A percentile compares a stretch with the other conserved stretches of the same genome.
Evolutionary conservation across 345 rosid genomes (phyloP).

Genomic region (Barbarea vulgaris): DNA sequence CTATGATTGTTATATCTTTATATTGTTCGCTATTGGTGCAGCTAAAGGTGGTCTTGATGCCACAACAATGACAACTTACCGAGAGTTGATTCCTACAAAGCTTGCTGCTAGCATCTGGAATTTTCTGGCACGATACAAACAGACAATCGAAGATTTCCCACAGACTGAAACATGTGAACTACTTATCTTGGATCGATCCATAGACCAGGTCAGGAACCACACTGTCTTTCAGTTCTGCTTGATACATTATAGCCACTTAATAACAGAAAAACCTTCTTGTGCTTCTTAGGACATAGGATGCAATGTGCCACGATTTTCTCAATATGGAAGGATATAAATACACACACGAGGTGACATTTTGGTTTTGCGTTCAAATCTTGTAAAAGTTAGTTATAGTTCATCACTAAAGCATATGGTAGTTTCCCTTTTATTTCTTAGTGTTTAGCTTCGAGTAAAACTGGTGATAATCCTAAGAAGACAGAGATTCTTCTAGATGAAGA

Average conservation of each 20-base stretch:
- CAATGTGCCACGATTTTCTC: too few relatives aligned
- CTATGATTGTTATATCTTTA: constrained; percentile 10
- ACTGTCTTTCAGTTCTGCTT: constrained; percentile 2
- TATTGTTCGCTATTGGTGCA: constrained; percentile 77
- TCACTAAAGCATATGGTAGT: too few relatives aligned
- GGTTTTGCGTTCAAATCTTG: too few relatives aligned
- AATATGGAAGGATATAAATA: too few relatives aligned
- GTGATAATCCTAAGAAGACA: too few relatives aligned
- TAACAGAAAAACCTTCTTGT: constrained; percentile 16
- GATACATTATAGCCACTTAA: not conserved
- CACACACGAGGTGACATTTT: too few relatives aligned
- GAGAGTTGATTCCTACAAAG: constrained; percentile 91
- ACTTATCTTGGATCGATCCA: constrained; percentile 90
- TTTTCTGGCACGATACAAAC: constrained; percentile 66
- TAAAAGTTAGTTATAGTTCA: too few relatives aligned
- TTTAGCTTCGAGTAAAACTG: too few relatives aligned
- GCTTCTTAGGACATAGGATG: too few relatives aligned
- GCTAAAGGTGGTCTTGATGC: constrained; percentile 94
- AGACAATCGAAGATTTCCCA: constrained; percentile 73
- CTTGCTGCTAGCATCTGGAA: constrained; percentile 99
- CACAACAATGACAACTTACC: constrained; percentile 82
- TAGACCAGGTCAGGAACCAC: constrained; percentile 72
- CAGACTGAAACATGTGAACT: constrained; percentile 92
- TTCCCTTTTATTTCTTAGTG: too few relatives aligned
- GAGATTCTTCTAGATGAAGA: too few relatives aligned